Percentiles rank a stretch among this genome's conserved stretches.
These are phyloP conservation scores for Chlamydomonas sp. DNA, from an alignment of 139 green algal genomes.

Conservation along the genomic window DNA sequence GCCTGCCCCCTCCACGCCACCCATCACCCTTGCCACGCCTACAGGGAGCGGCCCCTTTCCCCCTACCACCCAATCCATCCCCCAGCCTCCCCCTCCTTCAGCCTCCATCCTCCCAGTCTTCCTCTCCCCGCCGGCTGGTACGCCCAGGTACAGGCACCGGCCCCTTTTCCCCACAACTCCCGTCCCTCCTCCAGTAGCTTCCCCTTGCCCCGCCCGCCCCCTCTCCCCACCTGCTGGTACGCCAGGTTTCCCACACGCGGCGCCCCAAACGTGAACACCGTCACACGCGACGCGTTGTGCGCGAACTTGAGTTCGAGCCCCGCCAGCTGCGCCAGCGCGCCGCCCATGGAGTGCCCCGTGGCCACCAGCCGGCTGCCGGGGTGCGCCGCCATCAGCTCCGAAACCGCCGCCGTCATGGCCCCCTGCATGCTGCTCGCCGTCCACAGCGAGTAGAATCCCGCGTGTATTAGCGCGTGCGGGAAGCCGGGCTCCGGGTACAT, in stretches of 20 bases:
- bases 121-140: too few relatives aligned
- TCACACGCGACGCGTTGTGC: constrained; percentile 38
- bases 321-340: constrained; percentile 53
- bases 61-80: too few relatives aligned
- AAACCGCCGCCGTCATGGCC: not conserved
- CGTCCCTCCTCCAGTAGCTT: not conserved
- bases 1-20: too few relatives aligned
- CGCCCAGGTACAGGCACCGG: too few relatives aligned
- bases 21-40: too few relatives aligned
- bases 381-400: constrained; percentile 45
- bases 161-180: too few relatives aligned
- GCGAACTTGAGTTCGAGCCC: constrained; percentile 54
- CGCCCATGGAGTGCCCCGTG: constrained; percentile 65
- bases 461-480: constrained; percentile 46
- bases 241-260: constrained; percentile 87
- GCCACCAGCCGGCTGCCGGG: constrained; percentile 45
- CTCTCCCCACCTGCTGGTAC: constrained; percentile 70
- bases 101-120: too few relatives aligned
- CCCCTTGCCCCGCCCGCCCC: not conserved
- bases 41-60: too few relatives aligned
- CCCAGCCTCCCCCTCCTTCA: too few relatives aligned
- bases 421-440: constrained; percentile 28
- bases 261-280: constrained; percentile 80
- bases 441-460: constrained; percentile 47
- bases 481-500: constrained; percentile 40